Evolutionary conservation across 202 grass and related monocot species (phyloP).

Genomic region (Setaria viridis): DNA sequence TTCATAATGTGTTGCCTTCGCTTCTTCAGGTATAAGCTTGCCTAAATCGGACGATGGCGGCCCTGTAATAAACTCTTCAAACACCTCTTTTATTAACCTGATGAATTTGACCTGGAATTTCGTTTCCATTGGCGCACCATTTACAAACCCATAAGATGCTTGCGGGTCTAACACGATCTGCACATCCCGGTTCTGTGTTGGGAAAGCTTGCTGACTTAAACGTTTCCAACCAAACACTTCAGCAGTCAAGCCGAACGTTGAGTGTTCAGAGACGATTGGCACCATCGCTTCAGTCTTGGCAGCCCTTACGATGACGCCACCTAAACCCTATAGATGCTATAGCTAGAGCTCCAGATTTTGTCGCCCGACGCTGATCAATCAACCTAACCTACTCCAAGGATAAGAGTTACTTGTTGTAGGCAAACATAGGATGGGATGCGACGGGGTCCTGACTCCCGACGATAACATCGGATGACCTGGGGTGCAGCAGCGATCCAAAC

Average conservation of each 20-base stretch:
- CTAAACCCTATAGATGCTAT: neutral
- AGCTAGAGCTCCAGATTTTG: neutral
- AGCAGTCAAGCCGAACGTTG: neutral
- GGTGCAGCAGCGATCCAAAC: neutral
- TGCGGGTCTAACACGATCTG: neutral
- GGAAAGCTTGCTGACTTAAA: neutral
- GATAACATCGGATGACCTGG: neutral
- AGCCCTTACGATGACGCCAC: neutral
- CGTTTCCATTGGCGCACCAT: neutral
- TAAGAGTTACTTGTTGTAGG: neutral
- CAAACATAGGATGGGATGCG: neutral
- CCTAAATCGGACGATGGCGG: neutral
- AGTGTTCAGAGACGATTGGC: neutral
- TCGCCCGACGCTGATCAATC: slow-evolving; percentile 6
- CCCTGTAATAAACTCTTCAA: neutral
- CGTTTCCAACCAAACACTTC: neutral
- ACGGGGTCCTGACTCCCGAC: neutral
- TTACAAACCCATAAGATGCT: neutral
- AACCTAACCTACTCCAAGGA: neutral
- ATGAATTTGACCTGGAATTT: neutral
- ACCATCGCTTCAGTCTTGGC: neutral
- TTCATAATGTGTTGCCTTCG: too few species aligned
- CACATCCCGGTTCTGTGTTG: neutral
- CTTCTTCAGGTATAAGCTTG: neutral
- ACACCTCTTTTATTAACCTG: neutral